phyloP scores from a whole-genome alignment of 495 filamentous ascomycete genomes.

The Trichoderma asperelloides region DNA sequence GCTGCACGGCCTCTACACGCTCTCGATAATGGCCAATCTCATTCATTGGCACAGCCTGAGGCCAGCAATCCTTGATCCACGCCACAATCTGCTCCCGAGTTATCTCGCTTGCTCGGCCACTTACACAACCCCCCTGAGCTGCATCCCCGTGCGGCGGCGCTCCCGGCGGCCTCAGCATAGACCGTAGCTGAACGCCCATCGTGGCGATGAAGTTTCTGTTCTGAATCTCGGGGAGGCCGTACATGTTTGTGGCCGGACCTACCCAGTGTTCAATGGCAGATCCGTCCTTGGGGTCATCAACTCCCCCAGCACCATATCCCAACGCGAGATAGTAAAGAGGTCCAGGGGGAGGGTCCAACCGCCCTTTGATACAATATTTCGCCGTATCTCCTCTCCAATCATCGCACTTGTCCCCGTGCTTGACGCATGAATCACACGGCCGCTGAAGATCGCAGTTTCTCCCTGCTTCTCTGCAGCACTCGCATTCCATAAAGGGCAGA shows the following conservation, averaged over 20 bases:
- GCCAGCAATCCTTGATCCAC: not conserved
- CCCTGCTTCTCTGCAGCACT: not conserved
- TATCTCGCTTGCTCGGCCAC: not conserved
- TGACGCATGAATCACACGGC: not conserved
- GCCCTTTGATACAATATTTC: not conserved
- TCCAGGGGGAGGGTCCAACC: not conserved
- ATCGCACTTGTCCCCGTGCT: not conserved
- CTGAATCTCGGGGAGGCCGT: not conserved
- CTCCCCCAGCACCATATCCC: not conserved
- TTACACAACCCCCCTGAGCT: not conserved
- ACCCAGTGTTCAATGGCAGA: slow-evolving; percentile 1
- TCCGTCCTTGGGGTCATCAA: not conserved
- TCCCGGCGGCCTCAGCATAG: not conserved
- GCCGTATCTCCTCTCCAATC: not conserved
- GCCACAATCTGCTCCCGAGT: not conserved
- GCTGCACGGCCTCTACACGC: not conserved
- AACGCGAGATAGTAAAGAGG: not conserved
- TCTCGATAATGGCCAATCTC: not conserved
- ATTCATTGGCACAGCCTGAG: not conserved
- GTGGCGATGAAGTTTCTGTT: not conserved
- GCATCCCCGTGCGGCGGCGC: not conserved
- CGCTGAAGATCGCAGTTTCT: slow-evolving; percentile 1
- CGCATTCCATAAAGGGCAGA: not conserved
- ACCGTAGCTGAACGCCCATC: not conserved
- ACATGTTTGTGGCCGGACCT: not conserved